phyloP scores from a whole-genome alignment of 2,329 filamentous ascomycete genomes.

The Diplodia mutila region DNA sequence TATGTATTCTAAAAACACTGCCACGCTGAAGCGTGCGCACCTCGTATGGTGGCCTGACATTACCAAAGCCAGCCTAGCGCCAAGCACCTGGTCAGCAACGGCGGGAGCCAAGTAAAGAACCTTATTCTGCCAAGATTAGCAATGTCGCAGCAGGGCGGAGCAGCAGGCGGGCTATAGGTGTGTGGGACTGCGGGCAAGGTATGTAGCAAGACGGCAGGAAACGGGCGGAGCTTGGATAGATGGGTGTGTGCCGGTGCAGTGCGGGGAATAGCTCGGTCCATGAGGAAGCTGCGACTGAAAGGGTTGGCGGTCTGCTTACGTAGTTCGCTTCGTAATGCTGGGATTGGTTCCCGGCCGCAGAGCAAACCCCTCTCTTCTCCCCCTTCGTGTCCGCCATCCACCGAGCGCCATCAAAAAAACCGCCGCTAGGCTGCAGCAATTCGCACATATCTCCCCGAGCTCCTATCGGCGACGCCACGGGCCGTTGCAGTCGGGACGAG shows the following conservation, averaged over 20 bases:
- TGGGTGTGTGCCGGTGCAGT: no score
- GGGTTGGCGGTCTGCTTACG: constrained; percentile 3
- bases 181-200: no score
- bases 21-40: no score
- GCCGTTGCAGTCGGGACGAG: background rate
- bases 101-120: constrained; percentile 35
- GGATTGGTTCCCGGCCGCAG: background rate
- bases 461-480: background rate
- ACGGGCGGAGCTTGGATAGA: no score
- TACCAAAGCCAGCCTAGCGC: no score
- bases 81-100: background rate
- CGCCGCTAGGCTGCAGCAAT: constrained; percentile 1
- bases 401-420: background rate
- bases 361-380: background rate
- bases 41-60: no score
- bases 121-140: background rate
- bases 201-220: no score
- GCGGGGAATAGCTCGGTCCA: background rate
- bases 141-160: background rate
- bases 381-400: background rate
- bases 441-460: background rate
- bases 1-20: no score
- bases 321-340: background rate
- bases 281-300: background rate
- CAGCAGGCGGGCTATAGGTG: no score